These are phyloP conservation scores for Thraustochytrium striatum DNA, from an alignment of 352 stramenopile genomes.

Conservation along the genomic window DNA sequence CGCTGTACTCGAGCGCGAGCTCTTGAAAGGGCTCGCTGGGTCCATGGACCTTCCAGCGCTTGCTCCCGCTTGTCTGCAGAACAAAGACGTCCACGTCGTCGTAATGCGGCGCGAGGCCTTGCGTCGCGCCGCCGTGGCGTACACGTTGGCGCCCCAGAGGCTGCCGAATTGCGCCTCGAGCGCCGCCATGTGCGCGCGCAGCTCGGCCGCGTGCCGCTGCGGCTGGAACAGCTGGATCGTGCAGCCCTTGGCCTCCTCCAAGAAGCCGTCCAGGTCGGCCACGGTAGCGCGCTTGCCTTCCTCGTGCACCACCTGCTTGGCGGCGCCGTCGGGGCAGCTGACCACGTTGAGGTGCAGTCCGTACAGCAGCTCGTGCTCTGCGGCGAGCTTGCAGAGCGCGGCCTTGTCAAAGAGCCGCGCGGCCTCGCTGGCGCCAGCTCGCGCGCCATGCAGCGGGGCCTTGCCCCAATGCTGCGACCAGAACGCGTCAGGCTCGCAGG, in stretches of 20 bases:
- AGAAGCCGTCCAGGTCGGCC: neutral
- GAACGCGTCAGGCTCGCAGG: no score
- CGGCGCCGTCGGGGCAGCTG: neutral
- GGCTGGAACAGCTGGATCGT: conserved; percentile 52
- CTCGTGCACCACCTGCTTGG: conserved; percentile 28
- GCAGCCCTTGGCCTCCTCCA: neutral
- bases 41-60: conserved; percentile 83
- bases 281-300: neutral
- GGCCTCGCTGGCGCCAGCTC: no score
- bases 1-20: conserved; percentile 65
- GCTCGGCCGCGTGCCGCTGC: conserved; percentile 53
- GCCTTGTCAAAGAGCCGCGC: conserved; percentile 14
- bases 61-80: conserved; percentile 84
- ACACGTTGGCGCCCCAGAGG: conserved; percentile 88
- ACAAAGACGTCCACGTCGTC: conserved; percentile 94
- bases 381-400: neutral
- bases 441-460: no score
- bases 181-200: conserved; percentile 79
- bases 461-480: no score
- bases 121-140: conserved; percentile 83
- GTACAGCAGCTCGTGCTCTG: conserved; percentile 2
- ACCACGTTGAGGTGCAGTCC: conserved; percentile 26
- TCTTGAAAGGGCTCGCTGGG: conserved; percentile 20
- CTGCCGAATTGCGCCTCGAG: conserved; percentile 87
- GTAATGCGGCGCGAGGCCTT: conserved; percentile 93